Conservation (phyloP, 2,329 filamentous ascomycete genomes). For the Fusarium bulbicola region DNA sequence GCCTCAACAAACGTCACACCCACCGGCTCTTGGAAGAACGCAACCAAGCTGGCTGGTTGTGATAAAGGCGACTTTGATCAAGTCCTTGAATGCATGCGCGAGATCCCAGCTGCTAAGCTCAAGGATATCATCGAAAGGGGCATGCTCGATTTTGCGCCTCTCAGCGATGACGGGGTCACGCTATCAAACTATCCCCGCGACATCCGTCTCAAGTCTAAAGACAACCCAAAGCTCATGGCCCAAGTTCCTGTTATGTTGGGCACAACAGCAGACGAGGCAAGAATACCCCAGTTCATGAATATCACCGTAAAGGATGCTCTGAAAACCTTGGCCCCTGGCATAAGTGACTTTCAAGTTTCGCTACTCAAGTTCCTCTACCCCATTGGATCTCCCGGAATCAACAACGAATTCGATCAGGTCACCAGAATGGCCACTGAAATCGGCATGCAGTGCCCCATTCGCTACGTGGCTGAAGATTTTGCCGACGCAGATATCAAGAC, state of each 20-base stretch:
- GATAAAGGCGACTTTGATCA: not conserved
- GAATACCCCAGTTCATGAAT: conserved; percentile 5
- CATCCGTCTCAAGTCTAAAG: conserved; percentile 17
- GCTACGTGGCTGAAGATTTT: conserved; percentile 45
- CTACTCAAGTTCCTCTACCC: conserved; percentile 22
- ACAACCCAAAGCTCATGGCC: conserved; percentile 14
- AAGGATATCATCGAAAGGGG: conserved; percentile 25
- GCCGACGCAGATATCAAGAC: conserved; percentile 46
- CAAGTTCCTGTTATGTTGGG: conserved; percentile 40
- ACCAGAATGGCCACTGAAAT: conserved; percentile 34
- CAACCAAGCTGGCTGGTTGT: conserved; percentile 20
- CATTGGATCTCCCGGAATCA: conserved; percentile 23
- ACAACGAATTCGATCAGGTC: conserved; percentile 29
- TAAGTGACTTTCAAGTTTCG: not conserved
- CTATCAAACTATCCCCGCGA: conserved; percentile 24
- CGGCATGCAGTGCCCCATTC: conserved; percentile 33
- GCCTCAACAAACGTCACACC: not conserved
- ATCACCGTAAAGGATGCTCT: not conserved
- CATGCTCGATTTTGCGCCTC: conserved; percentile 32
- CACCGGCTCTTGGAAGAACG: conserved; percentile 27
- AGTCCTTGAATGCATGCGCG: conserved; percentile 39
- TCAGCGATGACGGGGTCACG: conserved; percentile 36
- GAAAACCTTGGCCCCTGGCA: not conserved
- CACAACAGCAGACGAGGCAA: conserved; percentile 37
- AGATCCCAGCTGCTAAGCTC: conserved; percentile 24